Base-by-base conservation (phyloP, 163 green algal species). In the Scenedesmus sp. region DNA sequence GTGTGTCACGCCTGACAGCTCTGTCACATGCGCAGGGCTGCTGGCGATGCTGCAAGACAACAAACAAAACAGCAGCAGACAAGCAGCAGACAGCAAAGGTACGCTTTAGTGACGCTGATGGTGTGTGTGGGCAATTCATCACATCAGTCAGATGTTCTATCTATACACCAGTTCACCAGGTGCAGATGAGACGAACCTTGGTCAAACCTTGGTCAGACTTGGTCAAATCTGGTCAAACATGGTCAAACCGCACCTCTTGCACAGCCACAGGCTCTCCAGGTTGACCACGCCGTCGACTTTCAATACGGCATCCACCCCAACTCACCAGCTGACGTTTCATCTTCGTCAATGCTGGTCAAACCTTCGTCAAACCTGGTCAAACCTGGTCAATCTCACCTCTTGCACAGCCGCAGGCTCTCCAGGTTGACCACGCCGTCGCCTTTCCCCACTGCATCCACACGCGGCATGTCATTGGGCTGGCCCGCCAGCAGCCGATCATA, bases 331-430 rank as follows among this genome's bases (percentile, higher is more conserved):
- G 34, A 46, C 34, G 34, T 46, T 1, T 1, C 34, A 46, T 46
- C 34, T 46, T 46, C 34, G 34, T 46, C 34, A 46, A 46, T 46
- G 34, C 34, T 46, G 34, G 34, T 46, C 34, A 46, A 46, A 46
- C 34, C 34, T 46, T 46, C 0, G 34, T 46, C 34, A 46, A 46
- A 46, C 34, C 34, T 46, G 34, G 34, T 46, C 34, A 46, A 46
- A 46, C 34, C 34, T 46, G 34, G 3, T 9, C 7, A 8, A 34
- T 16, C 85, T 66, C 66, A 90, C 85, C 26, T 82, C 26, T n/a
- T 64, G 62, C 85, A 90, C 34, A 90, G 85, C 18, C 85, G 55
- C 62, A 90, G 9, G 85, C 85, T 90, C 66, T 90, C 64, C 34
- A 90, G 34, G 16, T 82, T 82, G 85, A 90, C 85, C 4, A 82